Evolutionary conservation across 2,329 filamentous ascomycete genomes (phyloP).

Genomic region (Fonsecaea monophora): DNA sequence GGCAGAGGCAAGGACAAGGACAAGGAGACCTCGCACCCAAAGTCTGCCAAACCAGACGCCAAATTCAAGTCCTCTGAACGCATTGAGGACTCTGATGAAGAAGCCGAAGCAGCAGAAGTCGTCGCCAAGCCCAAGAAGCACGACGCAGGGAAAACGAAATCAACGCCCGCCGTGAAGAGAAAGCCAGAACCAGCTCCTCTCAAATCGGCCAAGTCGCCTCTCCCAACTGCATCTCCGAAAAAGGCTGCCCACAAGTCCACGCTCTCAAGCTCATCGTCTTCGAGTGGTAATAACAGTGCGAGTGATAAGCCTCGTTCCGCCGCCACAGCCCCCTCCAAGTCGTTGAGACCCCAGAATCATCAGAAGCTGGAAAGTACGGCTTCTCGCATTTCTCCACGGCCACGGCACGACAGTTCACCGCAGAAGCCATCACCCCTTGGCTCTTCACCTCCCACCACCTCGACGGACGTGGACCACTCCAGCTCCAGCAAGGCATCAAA

Average conservation of each 20-base stretch:
- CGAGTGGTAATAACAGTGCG: slow-evolving; percentile 31
- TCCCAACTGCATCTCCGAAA: slow-evolving; percentile 21
- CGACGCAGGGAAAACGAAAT: slow-evolving; percentile 19
- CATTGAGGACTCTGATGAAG: slow-evolving; percentile 60
- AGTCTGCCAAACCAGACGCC: slow-evolving; percentile 47
- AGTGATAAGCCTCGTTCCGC: slow-evolving; percentile 32
- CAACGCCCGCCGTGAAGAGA: slow-evolving; percentile 19
- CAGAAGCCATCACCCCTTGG: slow-evolving; percentile 68
- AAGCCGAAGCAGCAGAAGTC: slow-evolving; percentile 53
- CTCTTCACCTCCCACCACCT: slow-evolving; percentile 66
- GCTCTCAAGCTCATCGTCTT: slow-evolving; percentile 32
- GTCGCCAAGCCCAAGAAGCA: slow-evolving; percentile 40
- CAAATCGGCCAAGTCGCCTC: slow-evolving; percentile 15
- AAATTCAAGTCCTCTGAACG: slow-evolving; percentile 63
- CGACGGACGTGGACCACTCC: slow-evolving; percentile 62
- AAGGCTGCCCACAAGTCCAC: slow-evolving; percentile 36
- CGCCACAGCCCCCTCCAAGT: slow-evolving; percentile 22
- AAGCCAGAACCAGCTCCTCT: slow-evolving; percentile 23
- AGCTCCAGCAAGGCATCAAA: slow-evolving; percentile 48
- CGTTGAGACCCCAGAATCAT: slow-evolving; percentile 30
- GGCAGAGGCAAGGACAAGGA: slow-evolving; percentile 46
- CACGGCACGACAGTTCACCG: slow-evolving; percentile 58
- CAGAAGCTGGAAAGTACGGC: slow-evolving; percentile 23
- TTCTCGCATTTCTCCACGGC: slow-evolving; percentile 43
- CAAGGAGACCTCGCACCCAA: slow-evolving; percentile 42